Base-by-base conservation (phyloP, 2,329 filamentous ascomycete species). In the Fonsecaea monophora region DNA sequence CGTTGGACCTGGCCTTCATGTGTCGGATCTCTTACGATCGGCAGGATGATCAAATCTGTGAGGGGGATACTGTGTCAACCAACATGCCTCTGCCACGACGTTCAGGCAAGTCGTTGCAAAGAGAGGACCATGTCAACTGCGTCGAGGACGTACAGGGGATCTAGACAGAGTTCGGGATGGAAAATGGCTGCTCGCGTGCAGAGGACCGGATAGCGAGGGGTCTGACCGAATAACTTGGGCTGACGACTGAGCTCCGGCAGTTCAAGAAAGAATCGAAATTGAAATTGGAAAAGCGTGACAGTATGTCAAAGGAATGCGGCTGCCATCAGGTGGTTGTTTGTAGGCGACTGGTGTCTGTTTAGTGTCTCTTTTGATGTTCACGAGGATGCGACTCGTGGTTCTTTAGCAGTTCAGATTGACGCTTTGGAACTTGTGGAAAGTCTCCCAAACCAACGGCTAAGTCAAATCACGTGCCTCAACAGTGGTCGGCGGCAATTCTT, bases 1-100 rank as follows among this genome's bases (percentile, higher is more conserved):
- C 40, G 56, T 61, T 55, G 21, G 25, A 55, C 66, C 68, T 63
- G 66, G 45, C 62, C 71, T 66, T 71, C 71, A 73, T 73, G 68
- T 69, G 71, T 72, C 64, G 65, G 50, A 62, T 50, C 42, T 60
- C 62, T 65, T 65, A 58, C 45, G 62, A 61, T 64, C 55, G 60
- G 37, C 25, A 60, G 48, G n/a, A 40, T 40, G 15, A 38, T 45
- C 30, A 10, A 37, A 38, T 45, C 60, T 70, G 34, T 21, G 45
- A 50, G 35, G 53, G 18, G 53, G 18, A 40, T 30, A 53, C 34
- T 38, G 54, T 32, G 54, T 70, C 60, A 70, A 60, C 64, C 42
- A 54, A 55, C 15, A 45, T 38, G 21, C 37, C 42, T 37, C 13
- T 6, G n/a, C n/a, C 25, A 57, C 55, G 25, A 35, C 25, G 9